Base-by-base conservation (phyloP, 2,329 filamentous ascomycete species). In the Salinomyces thailandicus region DNA sequence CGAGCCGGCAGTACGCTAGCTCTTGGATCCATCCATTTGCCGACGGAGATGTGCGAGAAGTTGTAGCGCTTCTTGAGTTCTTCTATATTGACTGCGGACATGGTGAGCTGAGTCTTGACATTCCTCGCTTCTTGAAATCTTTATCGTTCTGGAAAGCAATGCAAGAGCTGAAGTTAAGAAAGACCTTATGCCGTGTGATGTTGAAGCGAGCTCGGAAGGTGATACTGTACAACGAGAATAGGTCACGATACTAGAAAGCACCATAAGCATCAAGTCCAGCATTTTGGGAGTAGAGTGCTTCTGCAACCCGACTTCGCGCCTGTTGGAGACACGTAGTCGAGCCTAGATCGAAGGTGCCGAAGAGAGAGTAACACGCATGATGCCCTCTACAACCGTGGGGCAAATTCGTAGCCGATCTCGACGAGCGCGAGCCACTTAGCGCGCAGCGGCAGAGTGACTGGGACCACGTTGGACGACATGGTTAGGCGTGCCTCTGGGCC, bases 21-120 rank as follows among this genome's bases (percentile, higher is more conserved):
- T 19, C 32, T 42, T 6, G 51, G 51, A 35, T 54, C 45, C 12
- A 45, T 37, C 51, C 51, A 54, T 31, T 41, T 48, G 13, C 50
- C 50, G 14, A 54, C 39, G 3, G 41, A 41, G 18, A 52, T 38
- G 14, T 45, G 35, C 20, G 40, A 43, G 39, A 50, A 49, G 20
- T 45, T 42, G 35, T 53, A 52, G 31, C 31, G 40, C 28, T 42
- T 44, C 36, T 44, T 48, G 30, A 51, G 39, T 22, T 36, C 43
- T 31, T 45, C 43, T 18, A 43, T 30, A 17, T 36, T 35, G 12
- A 26, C 29, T 5, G 39, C 19, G 19, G 42, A 42, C 42, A 45
- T 45, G 6, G 15, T 36, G 38, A 20, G n/a, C n/a, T n/a, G n/a
- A n/a, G n/a, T n/a, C n/a, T n/a, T n/a, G n/a, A n/a, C n/a, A n/a